Conservation (phyloP, 352 stramenopile species). For the Phytophthora constricta region DNA sequence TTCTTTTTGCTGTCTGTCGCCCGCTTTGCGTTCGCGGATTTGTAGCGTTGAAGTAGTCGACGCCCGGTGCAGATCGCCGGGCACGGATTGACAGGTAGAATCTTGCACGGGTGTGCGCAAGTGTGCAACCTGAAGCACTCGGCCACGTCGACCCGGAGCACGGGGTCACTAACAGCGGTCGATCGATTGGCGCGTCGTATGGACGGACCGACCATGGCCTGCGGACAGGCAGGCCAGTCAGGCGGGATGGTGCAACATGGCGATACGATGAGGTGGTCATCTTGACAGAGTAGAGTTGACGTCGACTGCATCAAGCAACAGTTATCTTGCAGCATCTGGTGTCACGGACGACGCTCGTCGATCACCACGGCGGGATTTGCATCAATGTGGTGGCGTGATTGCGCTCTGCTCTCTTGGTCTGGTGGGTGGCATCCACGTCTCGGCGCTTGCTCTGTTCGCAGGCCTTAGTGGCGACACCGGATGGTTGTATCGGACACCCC, state of each 20-base stretch:
- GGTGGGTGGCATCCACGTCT: background rate
- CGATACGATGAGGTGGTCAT: background rate
- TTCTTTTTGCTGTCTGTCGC: background rate
- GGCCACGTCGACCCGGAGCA: background rate
- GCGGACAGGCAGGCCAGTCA: background rate
- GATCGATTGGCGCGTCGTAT: background rate
- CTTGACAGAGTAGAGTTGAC: background rate
- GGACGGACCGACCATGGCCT: background rate
- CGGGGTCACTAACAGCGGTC: background rate
- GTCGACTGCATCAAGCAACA: background rate
- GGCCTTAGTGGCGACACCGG: too few relatives aligned
- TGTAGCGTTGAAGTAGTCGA: background rate
- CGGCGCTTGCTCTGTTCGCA: background rate
- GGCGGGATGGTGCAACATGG: background rate
- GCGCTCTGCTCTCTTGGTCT: background rate
- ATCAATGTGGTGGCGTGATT: too few relatives aligned
- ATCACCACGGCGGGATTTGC: background rate
- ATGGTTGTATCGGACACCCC: too few relatives aligned
- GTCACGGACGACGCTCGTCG: background rate
- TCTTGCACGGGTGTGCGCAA: background rate
- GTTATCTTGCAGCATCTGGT: background rate
- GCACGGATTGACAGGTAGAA: conserved; percentile 1
- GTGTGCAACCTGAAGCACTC: background rate
- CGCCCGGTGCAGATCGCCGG: background rate
- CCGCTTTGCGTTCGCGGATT: background rate